Conservation (phyloP, 441 rosid genomes). For the Brassica balearica region DNA sequence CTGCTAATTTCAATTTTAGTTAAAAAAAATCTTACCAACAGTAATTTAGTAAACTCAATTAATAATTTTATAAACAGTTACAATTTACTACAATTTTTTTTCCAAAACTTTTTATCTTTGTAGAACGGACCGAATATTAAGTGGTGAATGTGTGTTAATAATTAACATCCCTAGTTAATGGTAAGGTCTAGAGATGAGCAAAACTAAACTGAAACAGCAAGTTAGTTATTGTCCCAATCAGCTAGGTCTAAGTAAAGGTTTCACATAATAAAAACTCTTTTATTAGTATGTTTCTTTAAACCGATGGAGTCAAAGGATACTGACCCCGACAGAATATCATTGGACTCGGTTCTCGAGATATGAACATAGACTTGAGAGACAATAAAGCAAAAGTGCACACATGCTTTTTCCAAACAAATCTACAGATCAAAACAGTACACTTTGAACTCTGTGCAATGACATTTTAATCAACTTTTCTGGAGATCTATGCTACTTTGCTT, state of each 20-base stretch:
- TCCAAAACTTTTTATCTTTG: no score
- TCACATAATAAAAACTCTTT: neutral
- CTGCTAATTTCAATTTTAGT: no score
- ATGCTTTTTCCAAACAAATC: constrained; percentile 35
- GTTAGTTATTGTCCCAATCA: neutral
- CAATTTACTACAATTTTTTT: no score
- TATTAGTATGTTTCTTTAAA: neutral
- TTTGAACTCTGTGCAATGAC: constrained; percentile 44
- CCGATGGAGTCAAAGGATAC: neutral
- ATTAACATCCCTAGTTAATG: neutral
- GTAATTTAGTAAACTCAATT: no score
- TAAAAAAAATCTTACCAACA: no score
- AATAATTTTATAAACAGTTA: no score
- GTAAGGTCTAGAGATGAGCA: neutral
- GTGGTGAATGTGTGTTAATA: no score
- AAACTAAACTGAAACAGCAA: constrained; percentile 15
- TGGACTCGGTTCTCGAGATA: neutral
- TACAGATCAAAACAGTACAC: constrained; percentile 39
- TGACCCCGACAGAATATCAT: neutral
- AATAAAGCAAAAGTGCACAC: constrained; percentile 42
- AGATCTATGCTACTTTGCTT: constrained; percentile 33
- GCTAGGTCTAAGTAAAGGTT: neutral
- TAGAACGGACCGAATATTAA: no score
- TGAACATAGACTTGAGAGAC: constrained; percentile 21
- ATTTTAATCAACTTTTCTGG: constrained; percentile 43